Evolutionary conservation across 305 asterid genomes (phyloP).

Genomic region (Fraxinus paxiana): DNA sequence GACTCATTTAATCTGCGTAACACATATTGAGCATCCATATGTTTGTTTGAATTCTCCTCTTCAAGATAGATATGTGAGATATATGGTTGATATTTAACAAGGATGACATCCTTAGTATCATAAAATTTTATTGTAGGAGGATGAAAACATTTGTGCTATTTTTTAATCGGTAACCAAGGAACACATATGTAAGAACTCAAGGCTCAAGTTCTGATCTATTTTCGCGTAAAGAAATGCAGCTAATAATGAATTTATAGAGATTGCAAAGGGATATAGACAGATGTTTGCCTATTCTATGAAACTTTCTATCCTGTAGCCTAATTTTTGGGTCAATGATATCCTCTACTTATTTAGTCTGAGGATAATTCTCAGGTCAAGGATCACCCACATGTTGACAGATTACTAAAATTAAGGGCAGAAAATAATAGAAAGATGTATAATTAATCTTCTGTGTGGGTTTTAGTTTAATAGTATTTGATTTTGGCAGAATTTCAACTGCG

Average conservation of each 20-base stretch:
- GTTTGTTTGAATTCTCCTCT: background rate
- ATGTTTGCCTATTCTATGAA: background rate
- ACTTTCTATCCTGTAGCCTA: background rate
- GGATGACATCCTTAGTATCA: background rate
- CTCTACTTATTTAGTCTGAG: background rate
- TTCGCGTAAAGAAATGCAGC: background rate
- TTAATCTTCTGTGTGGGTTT: background rate
- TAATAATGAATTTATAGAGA: background rate
- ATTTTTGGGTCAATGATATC: background rate
- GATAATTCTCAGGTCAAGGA: background rate
- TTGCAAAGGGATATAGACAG: background rate
- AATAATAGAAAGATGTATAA: background rate
- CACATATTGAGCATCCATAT: background rate
- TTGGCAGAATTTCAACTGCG: background rate
- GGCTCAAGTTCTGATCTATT: background rate
- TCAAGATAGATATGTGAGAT: background rate
- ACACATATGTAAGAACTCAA: background rate
- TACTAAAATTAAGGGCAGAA: background rate
- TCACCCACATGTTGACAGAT: background rate
- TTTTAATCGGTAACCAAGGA: background rate
- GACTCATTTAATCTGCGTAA: background rate
- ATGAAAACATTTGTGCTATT: background rate
- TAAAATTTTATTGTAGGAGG: background rate
- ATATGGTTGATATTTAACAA: background rate
- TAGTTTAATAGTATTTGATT: background rate